A percentile compares a stretch with the other conserved stretches of the same genome.
Evolutionary conservation across 306 rosid genomes (phyloP).

Genomic region (Macrotyloma uniflorum): DNA sequence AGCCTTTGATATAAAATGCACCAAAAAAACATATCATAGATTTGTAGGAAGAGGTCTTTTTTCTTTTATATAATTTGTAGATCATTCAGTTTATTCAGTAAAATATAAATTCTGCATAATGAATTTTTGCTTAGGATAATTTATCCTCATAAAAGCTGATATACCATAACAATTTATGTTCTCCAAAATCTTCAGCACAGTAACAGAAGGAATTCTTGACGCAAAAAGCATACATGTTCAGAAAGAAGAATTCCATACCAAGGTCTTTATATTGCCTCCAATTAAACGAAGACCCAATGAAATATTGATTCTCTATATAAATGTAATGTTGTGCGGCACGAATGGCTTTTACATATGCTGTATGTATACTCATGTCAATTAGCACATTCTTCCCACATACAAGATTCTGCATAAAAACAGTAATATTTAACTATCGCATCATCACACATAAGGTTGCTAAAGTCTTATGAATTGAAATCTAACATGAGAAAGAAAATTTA

Average conservation of each 20-base stretch:
- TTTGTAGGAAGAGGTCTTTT: background rate
- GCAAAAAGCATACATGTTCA: slow-evolving; percentile 28
- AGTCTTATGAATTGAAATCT: slow-evolving; percentile 20
- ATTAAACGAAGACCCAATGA: slow-evolving; percentile 90
- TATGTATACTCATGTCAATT: slow-evolving; percentile 99
- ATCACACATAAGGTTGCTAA: slow-evolving; percentile 6
- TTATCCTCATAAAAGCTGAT: slow-evolving; percentile 19
- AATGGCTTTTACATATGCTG: slow-evolving; percentile 93
- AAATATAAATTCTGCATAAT: slow-evolving; percentile 5
- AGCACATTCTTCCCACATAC: slow-evolving; percentile 94
- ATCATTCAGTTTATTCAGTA: slow-evolving; percentile 1
- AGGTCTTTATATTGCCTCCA: slow-evolving; percentile 79
- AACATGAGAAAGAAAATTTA: slow-evolving; percentile 20
- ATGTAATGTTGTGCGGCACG: slow-evolving; percentile 95
- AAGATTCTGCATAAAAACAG: slow-evolving; percentile 66
- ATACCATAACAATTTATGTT: slow-evolving; percentile 9
- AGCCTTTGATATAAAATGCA: slow-evolving; percentile 12
- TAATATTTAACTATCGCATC: slow-evolving; percentile 33
- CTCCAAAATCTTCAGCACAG: slow-evolving; percentile 16
- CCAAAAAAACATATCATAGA: background rate
- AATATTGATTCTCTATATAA: slow-evolving; percentile 95
- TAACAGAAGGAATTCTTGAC: slow-evolving; percentile 18
- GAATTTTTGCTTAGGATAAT: background rate
- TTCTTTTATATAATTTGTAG: background rate
- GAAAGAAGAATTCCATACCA: slow-evolving; percentile 54